Evolutionary conservation across 2,329 filamentous ascomycete genomes (phyloP).

Genomic region (Sordariomycetes sp.): DNA sequence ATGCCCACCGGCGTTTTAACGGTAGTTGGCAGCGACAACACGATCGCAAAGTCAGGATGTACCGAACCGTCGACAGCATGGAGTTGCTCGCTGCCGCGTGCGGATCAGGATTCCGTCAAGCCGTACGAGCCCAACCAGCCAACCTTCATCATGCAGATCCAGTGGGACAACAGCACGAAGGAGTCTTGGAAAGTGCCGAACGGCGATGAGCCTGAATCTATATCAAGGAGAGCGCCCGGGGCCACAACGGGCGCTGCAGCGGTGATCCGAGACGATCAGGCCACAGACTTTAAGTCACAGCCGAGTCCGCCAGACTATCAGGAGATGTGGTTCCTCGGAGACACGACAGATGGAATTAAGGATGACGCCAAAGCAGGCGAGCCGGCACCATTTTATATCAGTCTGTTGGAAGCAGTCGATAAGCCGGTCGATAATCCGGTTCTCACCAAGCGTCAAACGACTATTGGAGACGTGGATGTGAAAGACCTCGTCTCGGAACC

Average conservation of each 20-base stretch:
- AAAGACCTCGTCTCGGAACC: slow-evolving; percentile 52
- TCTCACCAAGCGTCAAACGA: slow-evolving; percentile 13
- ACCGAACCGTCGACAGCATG: slow-evolving; percentile 66
- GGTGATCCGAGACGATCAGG: slow-evolving; percentile 10
- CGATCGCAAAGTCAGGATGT: slow-evolving; percentile 56
- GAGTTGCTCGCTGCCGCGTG: slow-evolving; percentile 80
- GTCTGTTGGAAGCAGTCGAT: slow-evolving; percentile 46
- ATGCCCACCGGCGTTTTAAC: slow-evolving; percentile 79
- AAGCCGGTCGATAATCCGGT: slow-evolving; percentile 16
- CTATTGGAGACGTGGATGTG: slow-evolving; percentile 6
- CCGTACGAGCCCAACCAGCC: slow-evolving; percentile 62
- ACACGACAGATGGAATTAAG: slow-evolving; percentile 69
- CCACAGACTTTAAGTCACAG: slow-evolving; percentile 31
- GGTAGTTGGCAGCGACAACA: slow-evolving; percentile 63
- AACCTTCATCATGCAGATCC: slow-evolving; percentile 71
- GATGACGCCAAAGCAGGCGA: slow-evolving; percentile 68
- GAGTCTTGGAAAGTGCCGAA: slow-evolving; percentile 40
- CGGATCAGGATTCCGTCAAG: slow-evolving; percentile 54
- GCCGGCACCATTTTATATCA: slow-evolving; percentile 81
- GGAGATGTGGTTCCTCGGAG: slow-evolving; percentile 75
- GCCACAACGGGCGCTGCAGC: slow-evolving; percentile 13
- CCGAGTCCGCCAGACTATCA: slow-evolving; percentile 51
- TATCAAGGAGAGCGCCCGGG: slow-evolving; percentile 15
- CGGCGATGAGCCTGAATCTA: slow-evolving; percentile 18
- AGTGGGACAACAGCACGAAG: slow-evolving; percentile 54